Evolutionary conservation across 1,139 yeast genomes (phyloP), one percentile per base, ranked within the genome.

Genomic region (Candida labiduridarum): DNA sequence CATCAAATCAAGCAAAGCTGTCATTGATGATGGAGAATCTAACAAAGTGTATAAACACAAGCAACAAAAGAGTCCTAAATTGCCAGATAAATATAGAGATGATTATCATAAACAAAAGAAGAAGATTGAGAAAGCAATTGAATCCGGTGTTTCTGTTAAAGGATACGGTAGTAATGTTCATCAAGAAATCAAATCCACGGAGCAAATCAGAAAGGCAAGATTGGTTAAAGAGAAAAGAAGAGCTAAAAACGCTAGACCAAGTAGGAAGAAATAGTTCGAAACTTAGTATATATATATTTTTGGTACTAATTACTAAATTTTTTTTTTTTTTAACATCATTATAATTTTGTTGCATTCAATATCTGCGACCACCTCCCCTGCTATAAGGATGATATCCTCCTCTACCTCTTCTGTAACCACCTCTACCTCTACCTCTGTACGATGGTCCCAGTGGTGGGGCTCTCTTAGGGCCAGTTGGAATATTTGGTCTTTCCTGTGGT

Each of bases 51-150:
- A 83, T 76, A 83, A 85, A 67, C 99, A 95, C 65, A 85, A 84
- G 58, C 82, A 82, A 62, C 73, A 74, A 45, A 81, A 82, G 57
- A 94, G 97, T 1, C 99, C 99, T 45, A 89, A 84, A 65, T 73
- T 87, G 46, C 97, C 98, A 11, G 97, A 91, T 64, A 91, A 82
- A 69, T 84, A 75, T 59, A 83, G 99, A 69, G 97, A 92, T 64
- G 95, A 95, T 67, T 95, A 82, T 69, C 81, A 85, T 53, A 79
- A 79, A 58, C 97, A 94, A 66, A 85, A 88, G 82, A 84, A 85
- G 76, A 87, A 89, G 72, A 94, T 89, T 48, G 83, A 82, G 46
- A 84, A 83, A 59, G 98, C 98, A 4, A 64, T 86, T 57, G 96
- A 87, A 11, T 76, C 84, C 52, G 97, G 98, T 46, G 66, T 81